phyloP scores from a whole-genome alignment of 2,329 filamentous ascomycete genomes.

The Penicillium sp. region DNA sequence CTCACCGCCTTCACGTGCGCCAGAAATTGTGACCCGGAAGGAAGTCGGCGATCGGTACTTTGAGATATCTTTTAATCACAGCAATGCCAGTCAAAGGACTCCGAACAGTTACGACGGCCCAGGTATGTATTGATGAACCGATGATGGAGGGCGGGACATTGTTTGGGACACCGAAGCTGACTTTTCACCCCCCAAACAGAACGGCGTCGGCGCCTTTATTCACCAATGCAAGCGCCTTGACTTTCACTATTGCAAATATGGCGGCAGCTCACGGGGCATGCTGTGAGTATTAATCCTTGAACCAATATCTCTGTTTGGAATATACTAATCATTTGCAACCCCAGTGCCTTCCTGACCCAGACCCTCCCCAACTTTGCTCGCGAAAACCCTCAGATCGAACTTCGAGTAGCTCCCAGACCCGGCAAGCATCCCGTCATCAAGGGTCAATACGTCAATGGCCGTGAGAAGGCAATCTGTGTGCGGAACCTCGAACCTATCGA shows the following conservation, averaged over 20 bases:
- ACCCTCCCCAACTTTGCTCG: slow-evolving; percentile 75
- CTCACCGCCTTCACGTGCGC: slow-evolving; percentile 13
- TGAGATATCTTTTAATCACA: slow-evolving; percentile 8
- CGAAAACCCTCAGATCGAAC: slow-evolving; percentile 83
- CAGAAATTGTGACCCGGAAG: slow-evolving; percentile 26
- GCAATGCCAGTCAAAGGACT: slow-evolving; percentile 50
- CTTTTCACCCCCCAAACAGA: slow-evolving; percentile 54
- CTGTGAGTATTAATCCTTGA: slow-evolving; percentile 59
- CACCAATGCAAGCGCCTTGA: slow-evolving; percentile 94
- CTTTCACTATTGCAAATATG: slow-evolving; percentile 97
- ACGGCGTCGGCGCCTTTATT: slow-evolving; percentile 95
- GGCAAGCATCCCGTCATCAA: slow-evolving; percentile 83
- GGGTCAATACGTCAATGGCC: slow-evolving; percentile 90
- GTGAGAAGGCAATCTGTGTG: slow-evolving; percentile 81
- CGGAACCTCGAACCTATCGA: slow-evolving; percentile 79
- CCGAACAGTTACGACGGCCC: slow-evolving; percentile 55
- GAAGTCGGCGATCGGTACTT: slow-evolving; percentile 10
- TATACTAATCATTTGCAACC: not conserved
- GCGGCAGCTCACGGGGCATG: slow-evolving; percentile 91
- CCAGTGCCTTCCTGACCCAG: slow-evolving; percentile 76
- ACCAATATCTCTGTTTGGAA: not conserved
- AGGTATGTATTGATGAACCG: slow-evolving; percentile 44
- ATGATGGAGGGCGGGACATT: not conserved
- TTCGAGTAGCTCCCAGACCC: slow-evolving; percentile 87
- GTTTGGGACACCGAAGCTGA: slow-evolving; percentile 1